Conservation (phyloP, 2,329 filamentous ascomycete species). For the Cladobotryum protrusum region DNA sequence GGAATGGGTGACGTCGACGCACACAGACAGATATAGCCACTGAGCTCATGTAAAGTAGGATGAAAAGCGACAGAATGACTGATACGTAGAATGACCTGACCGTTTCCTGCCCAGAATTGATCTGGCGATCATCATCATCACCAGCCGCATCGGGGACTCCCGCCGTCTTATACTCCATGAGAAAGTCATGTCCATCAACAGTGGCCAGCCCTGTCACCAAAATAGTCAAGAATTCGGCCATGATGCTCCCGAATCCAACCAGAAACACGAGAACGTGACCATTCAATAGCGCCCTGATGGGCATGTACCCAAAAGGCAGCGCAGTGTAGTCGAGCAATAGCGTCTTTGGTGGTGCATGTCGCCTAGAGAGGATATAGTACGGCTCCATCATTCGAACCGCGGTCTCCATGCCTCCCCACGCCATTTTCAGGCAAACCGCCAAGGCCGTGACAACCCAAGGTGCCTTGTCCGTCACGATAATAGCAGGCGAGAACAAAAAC, state of each 20-base stretch:
- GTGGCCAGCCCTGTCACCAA: slow-evolving; percentile 59
- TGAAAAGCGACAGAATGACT: slow-evolving; percentile 53
- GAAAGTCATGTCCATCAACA: slow-evolving; percentile 57
- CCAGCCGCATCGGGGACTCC: neutral
- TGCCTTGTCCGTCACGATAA: slow-evolving; percentile 51
- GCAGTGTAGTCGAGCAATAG: slow-evolving; percentile 69
- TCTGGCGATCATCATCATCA: slow-evolving; percentile 15
- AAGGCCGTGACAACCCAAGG: slow-evolving; percentile 61
- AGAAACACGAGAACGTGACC: slow-evolving; percentile 59
- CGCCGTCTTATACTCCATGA: slow-evolving; percentile 24
- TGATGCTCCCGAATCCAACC: slow-evolving; percentile 63
- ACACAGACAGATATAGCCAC: slow-evolving; percentile 55
- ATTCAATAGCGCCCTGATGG: slow-evolving; percentile 56
- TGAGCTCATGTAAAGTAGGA: slow-evolving; percentile 58
- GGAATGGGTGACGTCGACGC: slow-evolving; percentile 60
- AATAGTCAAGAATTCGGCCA: slow-evolving; percentile 68
- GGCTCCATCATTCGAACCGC: slow-evolving; percentile 68
- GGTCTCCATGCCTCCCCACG: slow-evolving; percentile 63
- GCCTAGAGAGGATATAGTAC: slow-evolving; percentile 61
- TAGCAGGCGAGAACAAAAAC: slow-evolving; percentile 54
- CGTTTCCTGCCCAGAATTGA: slow-evolving; percentile 54
- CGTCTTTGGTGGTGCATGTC: slow-evolving; percentile 58
- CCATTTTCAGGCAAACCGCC: slow-evolving; percentile 60
- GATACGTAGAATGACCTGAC: slow-evolving; percentile 60
- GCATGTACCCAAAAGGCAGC: slow-evolving; percentile 61